Evolutionary conservation across 164 flowering plant genomes (phyloP).

Genomic region (Cinnamomum micranthum): DNA sequence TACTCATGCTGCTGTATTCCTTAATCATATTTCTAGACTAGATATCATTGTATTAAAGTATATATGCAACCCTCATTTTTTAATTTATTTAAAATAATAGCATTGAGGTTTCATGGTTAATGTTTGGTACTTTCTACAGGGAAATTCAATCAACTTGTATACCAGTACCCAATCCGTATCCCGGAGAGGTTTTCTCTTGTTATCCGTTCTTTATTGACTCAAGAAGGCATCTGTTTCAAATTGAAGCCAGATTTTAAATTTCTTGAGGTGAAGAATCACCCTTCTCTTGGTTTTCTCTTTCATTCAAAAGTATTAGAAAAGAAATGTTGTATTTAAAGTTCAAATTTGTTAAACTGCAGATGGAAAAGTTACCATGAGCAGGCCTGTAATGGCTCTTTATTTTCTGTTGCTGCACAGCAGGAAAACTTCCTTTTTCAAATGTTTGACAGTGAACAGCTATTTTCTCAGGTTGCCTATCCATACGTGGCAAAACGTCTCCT

Average conservation of each 20-base stretch:
- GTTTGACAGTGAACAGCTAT: background rate
- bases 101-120: background rate
- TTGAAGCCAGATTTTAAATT: slow-evolving; percentile 89
- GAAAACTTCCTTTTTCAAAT: background rate
- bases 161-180: slow-evolving; percentile 93
- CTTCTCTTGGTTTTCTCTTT: background rate
- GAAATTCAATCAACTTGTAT: slow-evolving; percentile 90
- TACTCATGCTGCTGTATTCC: background rate
- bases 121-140: slow-evolving; percentile 42
- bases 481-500: slow-evolving; percentile 94
- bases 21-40: slow-evolving; percentile 1
- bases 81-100: background rate
- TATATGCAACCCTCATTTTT: background rate
- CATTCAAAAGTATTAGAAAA: background rate
- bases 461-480: slow-evolving; percentile 86
- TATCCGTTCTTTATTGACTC: slow-evolving; percentile 92
- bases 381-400: background rate
- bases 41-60: background rate
- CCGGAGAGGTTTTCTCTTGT: slow-evolving; percentile 99
- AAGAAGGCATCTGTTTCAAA: slow-evolving; percentile 97
- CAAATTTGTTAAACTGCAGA: background rate
- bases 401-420: background rate
- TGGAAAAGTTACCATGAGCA: background rate
- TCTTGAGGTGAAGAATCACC: slow-evolving; percentile 66
- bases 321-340: background rate